Evolutionary conservation across 345 rosid species (phyloP), one percentile per base, ranked within the genome.

Genomic region (Passiflora organensis): DNA sequence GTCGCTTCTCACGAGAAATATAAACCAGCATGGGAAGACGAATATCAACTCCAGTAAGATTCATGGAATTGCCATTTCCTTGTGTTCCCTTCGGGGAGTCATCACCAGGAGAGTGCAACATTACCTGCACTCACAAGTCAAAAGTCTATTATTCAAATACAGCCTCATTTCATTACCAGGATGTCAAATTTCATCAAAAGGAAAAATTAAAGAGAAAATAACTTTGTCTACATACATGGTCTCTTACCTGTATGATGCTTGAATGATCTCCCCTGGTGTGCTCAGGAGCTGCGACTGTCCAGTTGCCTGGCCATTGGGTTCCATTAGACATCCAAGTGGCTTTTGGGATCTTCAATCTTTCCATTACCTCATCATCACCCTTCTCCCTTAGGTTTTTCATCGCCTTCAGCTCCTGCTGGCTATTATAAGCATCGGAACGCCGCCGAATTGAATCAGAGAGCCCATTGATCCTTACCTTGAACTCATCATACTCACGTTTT

Each of bases 281-380:
- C 44, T 84, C 80, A 0, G 77, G 67, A 25, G 80, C 69, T 44
- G 89, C 64, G 41, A 68, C 67, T 20, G 74, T 68, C 97, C 97
- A 86, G 44, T 86, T 76, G 45, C 95, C 95, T 1, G 93, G 91
- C 95, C 95, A 89, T 39, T 80, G 83, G 19, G 87, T 84, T 43
- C 87, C 81, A 60, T 86, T 93, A 22, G 83, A 67, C 97, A 86
- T 89, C 93, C 95, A 84, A 54, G 90, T 86, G 56, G 86, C 97
- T 76, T 84, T 89, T 14, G 74, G 69, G 58, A 83, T 72, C 77
- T 80, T 88, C 59, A 79, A 49, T 62, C 34, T 69, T 51, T 81
- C 89, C 56, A 65, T 48, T 25, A 70, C 77, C 45, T 82, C 87
- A 15, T 81, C 84, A 25, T 58, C 61, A 28, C 22, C 60, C 6